phyloP scores from a whole-genome alignment of 2,329 filamentous ascomycete genomes.

The Cercospora nicotianae region DNA sequence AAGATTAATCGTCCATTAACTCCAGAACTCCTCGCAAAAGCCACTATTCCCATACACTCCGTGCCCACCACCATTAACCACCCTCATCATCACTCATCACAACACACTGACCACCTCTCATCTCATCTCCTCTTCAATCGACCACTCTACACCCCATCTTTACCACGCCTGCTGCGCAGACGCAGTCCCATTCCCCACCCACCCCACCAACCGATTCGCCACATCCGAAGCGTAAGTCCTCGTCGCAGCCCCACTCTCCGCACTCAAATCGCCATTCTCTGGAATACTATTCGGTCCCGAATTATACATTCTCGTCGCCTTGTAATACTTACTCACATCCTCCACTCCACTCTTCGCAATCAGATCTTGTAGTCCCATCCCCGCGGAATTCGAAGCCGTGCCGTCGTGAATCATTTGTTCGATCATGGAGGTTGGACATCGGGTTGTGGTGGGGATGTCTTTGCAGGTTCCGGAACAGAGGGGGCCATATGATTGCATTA shows the following conservation, averaged over 20 bases:
- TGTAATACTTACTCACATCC: constrained; percentile 46
- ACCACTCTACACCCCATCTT: not conserved
- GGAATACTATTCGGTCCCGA: constrained; percentile 39
- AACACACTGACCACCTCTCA: not conserved
- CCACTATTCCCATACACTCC: not conserved
- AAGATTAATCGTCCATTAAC: not conserved
- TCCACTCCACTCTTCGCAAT: constrained; percentile 34
- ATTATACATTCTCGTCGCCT: constrained; percentile 51
- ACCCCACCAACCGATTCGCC: constrained; percentile 21
- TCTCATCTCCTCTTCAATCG: not conserved
- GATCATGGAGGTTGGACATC: constrained; percentile 43
- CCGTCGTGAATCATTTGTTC: constrained; percentile 46
- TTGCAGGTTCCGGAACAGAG: constrained; percentile 34
- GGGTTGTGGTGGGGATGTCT: constrained; percentile 34
- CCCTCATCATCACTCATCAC: not conserved
- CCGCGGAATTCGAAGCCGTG: constrained; percentile 41
- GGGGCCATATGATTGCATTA: constrained; percentile 48
- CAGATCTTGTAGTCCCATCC: constrained; percentile 45
- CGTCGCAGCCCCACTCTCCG: constrained; percentile 10
- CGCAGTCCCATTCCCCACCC: not conserved
- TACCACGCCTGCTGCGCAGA: not conserved
- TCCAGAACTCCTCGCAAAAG: not conserved
- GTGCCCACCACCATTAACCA: not conserved
- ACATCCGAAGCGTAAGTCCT: constrained; percentile 21
- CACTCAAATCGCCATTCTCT: constrained; percentile 7